phyloP scores from a whole-genome alignment of 1,139 yeast genomes.

The Saccharomyces hybrid region DNA sequence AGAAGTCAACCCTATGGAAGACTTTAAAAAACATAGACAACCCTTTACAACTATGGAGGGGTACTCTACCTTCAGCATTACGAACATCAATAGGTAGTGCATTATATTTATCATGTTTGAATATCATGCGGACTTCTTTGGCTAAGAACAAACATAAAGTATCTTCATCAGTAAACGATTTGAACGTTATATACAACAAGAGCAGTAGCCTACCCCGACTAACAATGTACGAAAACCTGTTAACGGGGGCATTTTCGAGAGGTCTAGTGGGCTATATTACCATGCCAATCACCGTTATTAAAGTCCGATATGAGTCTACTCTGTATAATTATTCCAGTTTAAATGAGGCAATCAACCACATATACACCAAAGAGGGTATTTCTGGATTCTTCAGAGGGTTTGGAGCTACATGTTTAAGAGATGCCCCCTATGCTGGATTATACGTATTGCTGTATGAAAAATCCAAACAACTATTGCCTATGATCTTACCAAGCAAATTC shows the following conservation, averaged over 20 bases:
- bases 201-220: conserved; percentile 55
- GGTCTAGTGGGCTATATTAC: conserved; percentile 78
- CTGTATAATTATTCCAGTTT: conserved; percentile 63
- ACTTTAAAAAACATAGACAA: conserved; percentile 44
- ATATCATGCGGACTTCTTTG: conserved; percentile 48
- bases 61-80: conserved; percentile 82
- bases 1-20: conserved; percentile 35
- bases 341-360: conserved; percentile 51
- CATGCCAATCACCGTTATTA: conserved; percentile 95
- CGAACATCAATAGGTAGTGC: conserved; percentile 91
- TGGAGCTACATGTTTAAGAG: conserved; percentile 79
- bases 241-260: conserved; percentile 72
- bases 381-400: conserved; percentile 80
- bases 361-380: conserved; percentile 45
- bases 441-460: conserved; percentile 80
- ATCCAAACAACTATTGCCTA: conserved; percentile 45
- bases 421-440: conserved; percentile 93
- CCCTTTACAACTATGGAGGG: conserved; percentile 71
- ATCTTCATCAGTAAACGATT: background rate
- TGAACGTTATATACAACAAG: conserved; percentile 6
- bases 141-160: conserved; percentile 30
- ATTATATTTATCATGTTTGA: conserved; percentile 66
- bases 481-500: conserved; percentile 21
- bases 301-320: conserved; percentile 80
- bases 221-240: conserved; percentile 58